Evolutionary conservation across 2,329 filamentous ascomycete species (phyloP).

Genomic region (Colletotrichum sp.): DNA sequence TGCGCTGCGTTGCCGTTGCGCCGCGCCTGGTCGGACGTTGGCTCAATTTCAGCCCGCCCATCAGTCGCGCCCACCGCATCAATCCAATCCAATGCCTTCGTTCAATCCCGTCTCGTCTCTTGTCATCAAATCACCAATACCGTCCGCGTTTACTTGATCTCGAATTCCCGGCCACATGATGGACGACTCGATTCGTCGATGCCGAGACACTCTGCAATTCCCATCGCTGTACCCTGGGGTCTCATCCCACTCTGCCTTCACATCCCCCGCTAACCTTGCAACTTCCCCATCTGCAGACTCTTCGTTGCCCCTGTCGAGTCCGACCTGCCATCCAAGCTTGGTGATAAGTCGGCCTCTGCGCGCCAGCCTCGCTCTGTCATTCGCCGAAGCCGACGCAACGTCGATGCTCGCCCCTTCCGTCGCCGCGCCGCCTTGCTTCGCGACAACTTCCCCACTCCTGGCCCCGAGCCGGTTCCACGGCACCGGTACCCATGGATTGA

Average conservation of each 20-base stretch:
- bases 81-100: neutral
- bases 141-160: neutral
- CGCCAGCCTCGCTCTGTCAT: slow-evolving; percentile 42
- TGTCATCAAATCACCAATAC: neutral
- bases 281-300: slow-evolving; percentile 36
- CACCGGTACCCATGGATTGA: slow-evolving; percentile 23
- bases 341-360: slow-evolving; percentile 27
- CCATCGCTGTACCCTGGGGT: slow-evolving; percentile 11
- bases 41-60: slow-evolving; percentile 19
- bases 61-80: slow-evolving; percentile 10
- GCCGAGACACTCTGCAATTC: slow-evolving; percentile 6
- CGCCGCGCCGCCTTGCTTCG: slow-evolving; percentile 25
- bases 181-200: neutral
- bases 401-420: slow-evolving; percentile 35
- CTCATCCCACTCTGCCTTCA: neutral
- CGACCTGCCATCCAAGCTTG: slow-evolving; percentile 40
- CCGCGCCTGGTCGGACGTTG: slow-evolving; percentile 9
- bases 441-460: slow-evolving; percentile 17
- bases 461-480: slow-evolving; percentile 4
- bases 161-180: neutral
- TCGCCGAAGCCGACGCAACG: slow-evolving; percentile 38
- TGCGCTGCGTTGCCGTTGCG: slow-evolving; percentile 11
- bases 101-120: neutral
- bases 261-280: slow-evolving; percentile 9
- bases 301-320: slow-evolving; percentile 52